These are phyloP conservation scores for Nymphaea colorata DNA, from an alignment of 164 flowering plant species.

Conservation along the genomic window DNA sequence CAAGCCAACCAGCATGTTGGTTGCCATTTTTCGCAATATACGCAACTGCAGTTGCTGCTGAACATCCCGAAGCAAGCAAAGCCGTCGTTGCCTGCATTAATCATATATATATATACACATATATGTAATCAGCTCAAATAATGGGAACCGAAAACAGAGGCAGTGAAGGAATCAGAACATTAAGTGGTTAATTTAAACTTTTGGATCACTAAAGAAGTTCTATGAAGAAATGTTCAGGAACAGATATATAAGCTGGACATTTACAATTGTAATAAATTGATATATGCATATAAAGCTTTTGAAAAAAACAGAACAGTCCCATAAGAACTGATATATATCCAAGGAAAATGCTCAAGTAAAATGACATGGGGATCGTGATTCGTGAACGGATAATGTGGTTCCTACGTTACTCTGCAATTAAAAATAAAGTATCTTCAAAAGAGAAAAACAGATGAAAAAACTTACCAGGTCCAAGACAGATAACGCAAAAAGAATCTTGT, in stretches of 20 bases:
- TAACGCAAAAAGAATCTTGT: not conserved
- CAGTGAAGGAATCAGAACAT: too few species aligned
- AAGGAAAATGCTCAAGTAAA: too few species aligned
- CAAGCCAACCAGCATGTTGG: not conserved
- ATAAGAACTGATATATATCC: too few species aligned
- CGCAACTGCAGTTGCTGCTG: slow-evolving; percentile 3
- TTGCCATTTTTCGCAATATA: slow-evolving; percentile 1
- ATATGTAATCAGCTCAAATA: not conserved
- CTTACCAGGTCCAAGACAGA: not conserved
- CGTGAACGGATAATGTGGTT: too few species aligned
- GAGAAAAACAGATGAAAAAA: not conserved
- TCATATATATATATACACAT: not conserved
- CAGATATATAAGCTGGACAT: not conserved
- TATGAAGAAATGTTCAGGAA: not conserved
- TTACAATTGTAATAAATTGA: too few species aligned
- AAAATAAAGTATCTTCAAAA: too few species aligned
- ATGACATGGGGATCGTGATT: too few species aligned
- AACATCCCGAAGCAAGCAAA: not conserved
- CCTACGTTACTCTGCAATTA: too few species aligned
- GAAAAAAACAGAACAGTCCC: too few species aligned
- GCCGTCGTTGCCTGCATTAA: slow-evolving; percentile 2
- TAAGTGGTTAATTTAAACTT: not conserved
- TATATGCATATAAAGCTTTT: too few species aligned
- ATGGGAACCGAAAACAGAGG: too few species aligned
- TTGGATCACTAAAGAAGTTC: not conserved